Evolutionary conservation across 2,329 filamentous ascomycete species (phyloP).

Genomic region (Talaromyces sp.): DNA sequence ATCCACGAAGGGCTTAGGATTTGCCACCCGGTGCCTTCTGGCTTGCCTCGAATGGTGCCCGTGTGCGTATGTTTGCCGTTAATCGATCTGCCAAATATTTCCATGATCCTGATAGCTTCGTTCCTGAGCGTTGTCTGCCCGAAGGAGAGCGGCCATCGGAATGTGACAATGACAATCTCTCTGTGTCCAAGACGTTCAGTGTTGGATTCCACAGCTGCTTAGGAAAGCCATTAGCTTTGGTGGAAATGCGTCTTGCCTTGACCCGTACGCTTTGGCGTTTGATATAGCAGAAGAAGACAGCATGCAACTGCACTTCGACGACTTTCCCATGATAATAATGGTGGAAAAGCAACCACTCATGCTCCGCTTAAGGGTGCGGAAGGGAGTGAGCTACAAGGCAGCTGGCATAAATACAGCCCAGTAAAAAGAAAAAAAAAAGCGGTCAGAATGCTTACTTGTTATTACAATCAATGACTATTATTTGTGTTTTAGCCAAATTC

Average conservation of each 20-base stretch:
- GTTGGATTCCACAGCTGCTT: background rate
- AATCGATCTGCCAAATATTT: conserved; percentile 1
- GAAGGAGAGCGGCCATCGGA: background rate
- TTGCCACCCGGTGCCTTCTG: background rate
- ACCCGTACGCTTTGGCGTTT: background rate
- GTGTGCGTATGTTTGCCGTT: background rate
- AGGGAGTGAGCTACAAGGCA: background rate
- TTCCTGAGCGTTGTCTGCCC: background rate
- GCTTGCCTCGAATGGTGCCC: background rate
- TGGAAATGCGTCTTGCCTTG: conserved; percentile 5
- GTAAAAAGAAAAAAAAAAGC: background rate
- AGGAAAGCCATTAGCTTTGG: background rate
- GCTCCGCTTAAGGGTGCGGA: background rate
- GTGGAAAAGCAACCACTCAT: background rate
- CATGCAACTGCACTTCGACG: background rate
- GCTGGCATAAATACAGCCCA: background rate
- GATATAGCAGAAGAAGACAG: background rate
- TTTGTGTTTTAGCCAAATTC: background rate
- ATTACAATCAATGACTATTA: background rate
- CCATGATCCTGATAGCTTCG: background rate
- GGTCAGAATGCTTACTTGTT: background rate
- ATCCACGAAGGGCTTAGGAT: background rate
- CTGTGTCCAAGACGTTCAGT: background rate
- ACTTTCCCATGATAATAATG: conserved; percentile 2
- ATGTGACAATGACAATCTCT: background rate